These are phyloP conservation scores for Phytophthora pinifolia DNA, from an alignment of 352 stramenopile species.

Conservation along the genomic window DNA sequence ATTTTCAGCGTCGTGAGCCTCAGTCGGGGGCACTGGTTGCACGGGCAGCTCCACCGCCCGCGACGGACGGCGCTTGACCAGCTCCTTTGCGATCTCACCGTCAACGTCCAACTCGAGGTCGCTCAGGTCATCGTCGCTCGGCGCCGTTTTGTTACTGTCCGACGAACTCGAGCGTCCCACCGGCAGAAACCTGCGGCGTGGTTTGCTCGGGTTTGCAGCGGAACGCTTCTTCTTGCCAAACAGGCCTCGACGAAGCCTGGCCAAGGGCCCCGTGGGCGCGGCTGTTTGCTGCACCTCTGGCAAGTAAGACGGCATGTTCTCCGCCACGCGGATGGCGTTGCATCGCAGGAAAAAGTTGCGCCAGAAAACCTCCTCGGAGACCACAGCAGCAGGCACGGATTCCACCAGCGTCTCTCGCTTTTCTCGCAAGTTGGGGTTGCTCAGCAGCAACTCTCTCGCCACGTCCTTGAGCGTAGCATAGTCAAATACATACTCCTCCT, in stretches of 20 bases:
- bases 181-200: slow-evolving; percentile 38
- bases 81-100: slow-evolving; percentile 72
- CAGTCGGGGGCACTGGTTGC: slow-evolving; percentile 10
- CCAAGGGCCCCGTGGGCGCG: slow-evolving; percentile 34
- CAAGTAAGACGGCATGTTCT: slow-evolving; percentile 49
- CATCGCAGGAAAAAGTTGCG: slow-evolving; percentile 75
- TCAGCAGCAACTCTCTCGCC: slow-evolving; percentile 46
- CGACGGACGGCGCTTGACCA: slow-evolving; percentile 55
- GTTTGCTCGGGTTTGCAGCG: slow-evolving; percentile 33
- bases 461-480: slow-evolving; percentile 53
- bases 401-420: slow-evolving; percentile 53
- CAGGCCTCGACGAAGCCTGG: slow-evolving; percentile 51
- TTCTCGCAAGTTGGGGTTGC: slow-evolving; percentile 63
- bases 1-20: slow-evolving; percentile 12
- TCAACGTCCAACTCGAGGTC: slow-evolving; percentile 66
- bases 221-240: slow-evolving; percentile 47
- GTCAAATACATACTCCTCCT: slow-evolving; percentile 68
- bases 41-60: slow-evolving; percentile 34
- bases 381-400: slow-evolving; percentile 28
- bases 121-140: slow-evolving; percentile 43
- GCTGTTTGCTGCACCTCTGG: slow-evolving; percentile 33
- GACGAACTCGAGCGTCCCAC: slow-evolving; percentile 26
- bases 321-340: slow-evolving; percentile 47
- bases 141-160: slow-evolving; percentile 29
- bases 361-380: slow-evolving; percentile 64